These are phyloP conservation scores for Chrysopogon serrulatus DNA, from an alignment of 176 grass and related monocot genomes.

Conservation along the genomic window DNA sequence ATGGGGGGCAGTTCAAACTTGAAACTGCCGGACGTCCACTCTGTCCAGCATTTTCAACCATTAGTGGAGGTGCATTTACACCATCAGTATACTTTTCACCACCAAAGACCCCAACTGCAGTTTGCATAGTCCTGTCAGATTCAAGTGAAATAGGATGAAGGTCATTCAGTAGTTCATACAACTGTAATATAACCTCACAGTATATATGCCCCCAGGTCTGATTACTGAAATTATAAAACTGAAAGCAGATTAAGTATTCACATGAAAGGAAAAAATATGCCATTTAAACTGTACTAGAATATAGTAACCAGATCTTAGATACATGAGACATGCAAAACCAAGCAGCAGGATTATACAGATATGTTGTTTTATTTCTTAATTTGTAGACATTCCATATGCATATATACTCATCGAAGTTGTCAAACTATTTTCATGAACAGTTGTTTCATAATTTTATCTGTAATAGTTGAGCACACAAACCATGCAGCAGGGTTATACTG, in stretches of 20 bases:
- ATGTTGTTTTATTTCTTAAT: background rate
- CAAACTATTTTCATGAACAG: background rate
- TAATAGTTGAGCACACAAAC: background rate
- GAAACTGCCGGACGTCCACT: conserved; percentile 49
- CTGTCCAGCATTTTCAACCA: conserved; percentile 70
- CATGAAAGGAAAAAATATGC: background rate
- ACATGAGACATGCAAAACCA: background rate
- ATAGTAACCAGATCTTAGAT: background rate
- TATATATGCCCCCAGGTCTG: background rate
- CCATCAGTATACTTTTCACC: conserved; percentile 65
- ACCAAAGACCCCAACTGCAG: conserved; percentile 92
- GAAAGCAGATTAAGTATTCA: background rate
- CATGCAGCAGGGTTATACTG: background rate
- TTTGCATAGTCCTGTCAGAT: conserved; percentile 89
- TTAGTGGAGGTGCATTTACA: conserved; percentile 37
- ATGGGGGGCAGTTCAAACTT: conserved; percentile 63
- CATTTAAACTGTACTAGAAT: background rate
- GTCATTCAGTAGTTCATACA: background rate
- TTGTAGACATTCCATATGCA: background rate
- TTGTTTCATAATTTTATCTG: background rate
- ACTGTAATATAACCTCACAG: background rate
- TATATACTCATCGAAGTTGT: background rate
- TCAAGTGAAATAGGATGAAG: conserved; percentile 10
- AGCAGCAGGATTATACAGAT: background rate
- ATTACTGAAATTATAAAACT: background rate